Conservation (phyloP, 2,329 filamentous ascomycete genomes). For the Arthrocladium fulminans region DNA sequence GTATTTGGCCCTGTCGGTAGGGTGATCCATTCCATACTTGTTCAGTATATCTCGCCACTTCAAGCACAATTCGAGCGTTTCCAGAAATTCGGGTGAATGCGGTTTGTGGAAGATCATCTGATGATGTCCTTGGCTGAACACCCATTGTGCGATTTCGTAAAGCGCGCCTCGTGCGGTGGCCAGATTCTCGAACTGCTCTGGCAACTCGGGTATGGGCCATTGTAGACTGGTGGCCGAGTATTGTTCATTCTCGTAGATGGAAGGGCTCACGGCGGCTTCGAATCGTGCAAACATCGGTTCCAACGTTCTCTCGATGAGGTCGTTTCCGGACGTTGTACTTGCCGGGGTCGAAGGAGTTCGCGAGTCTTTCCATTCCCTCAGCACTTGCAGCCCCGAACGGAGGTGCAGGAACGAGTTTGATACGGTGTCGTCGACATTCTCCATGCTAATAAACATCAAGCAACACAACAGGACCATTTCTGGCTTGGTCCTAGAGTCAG, state of each 20-base stretch:
- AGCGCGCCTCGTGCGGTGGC: constrained; percentile 5
- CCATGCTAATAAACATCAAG: constrained; percentile 10
- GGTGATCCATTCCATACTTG: constrained; percentile 1
- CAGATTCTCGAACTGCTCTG: constrained; percentile 3
- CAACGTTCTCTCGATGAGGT: constrained; percentile 5
- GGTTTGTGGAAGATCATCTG: constrained; percentile 3
- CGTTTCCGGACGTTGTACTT: neutral
- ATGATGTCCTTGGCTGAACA: constrained; percentile 8
- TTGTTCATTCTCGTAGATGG: neutral
- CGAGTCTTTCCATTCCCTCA: constrained; percentile 7
- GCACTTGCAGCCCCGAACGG: constrained; percentile 2
- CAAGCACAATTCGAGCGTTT: constrained; percentile 6
- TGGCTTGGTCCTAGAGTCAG: neutral
- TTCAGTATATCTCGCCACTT: neutral
- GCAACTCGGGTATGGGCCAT: constrained; percentile 5
- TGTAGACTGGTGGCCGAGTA: neutral
- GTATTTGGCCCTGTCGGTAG: neutral
- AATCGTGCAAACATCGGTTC: constrained; percentile 10
- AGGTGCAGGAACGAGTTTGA: constrained; percentile 8
- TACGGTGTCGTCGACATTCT: constrained; percentile 8
- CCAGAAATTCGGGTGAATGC: neutral
- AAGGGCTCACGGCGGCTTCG: constrained; percentile 7
- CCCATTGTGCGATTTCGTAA: constrained; percentile 8
- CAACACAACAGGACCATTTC: constrained; percentile 8
- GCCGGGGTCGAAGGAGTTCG: neutral